Base-by-base conservation (phyloP, 2,329 filamentous ascomycete genomes). In the Trichoderma simmonsii region DNA sequence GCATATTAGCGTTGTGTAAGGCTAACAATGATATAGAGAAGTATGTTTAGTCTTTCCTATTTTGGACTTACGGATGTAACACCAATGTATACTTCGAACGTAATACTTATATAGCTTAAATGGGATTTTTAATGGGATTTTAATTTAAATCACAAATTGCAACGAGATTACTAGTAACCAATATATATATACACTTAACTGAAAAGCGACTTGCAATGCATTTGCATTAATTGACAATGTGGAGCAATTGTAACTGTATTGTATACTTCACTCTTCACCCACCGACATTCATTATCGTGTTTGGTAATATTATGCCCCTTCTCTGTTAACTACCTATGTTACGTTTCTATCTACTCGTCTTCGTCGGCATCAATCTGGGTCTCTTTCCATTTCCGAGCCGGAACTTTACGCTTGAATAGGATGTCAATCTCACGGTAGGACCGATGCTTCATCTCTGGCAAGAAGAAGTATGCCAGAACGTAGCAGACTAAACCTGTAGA, bases 341-440 rank as follows among this genome's bases (percentile, higher is more conserved):
- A 43, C 15, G 6, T 48, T 14, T 30, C 24, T 24, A 48, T 63
- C 26, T 63, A 63, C 61, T 63, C 61, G 11, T 63, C 61, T 18
- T 63, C 61, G 21, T 63, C 24, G 12, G 48, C 8, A 30, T 48
- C 61, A n/a, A 63, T 48, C 8, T 7, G 24, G 3, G 61, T 63
- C 21, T 63, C 28, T 43, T 21, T 7, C 61, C 61, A 63, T 9
- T 63, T 2, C 21, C 61, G 61, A 48, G 61, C 61, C 5, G 61
- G 61, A 63, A 63, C 61, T 30, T 48, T 63, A 30, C 61, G 61
- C 24, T 63, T 63, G 24, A 63, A 63, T 11, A 63, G 14, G 24
- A 63, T 63, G 43, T 63, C 61, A 30, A 63, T 63, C 15, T 63
- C 61, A 30, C 61, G 61, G 61, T 63, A 63, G 36, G 61, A 63